Evolutionary conservation across 768 basidiomycete genomes (phyloP), one percentile per base, ranked within the genome.

Genomic region (Leccinum longicurvipes): DNA sequence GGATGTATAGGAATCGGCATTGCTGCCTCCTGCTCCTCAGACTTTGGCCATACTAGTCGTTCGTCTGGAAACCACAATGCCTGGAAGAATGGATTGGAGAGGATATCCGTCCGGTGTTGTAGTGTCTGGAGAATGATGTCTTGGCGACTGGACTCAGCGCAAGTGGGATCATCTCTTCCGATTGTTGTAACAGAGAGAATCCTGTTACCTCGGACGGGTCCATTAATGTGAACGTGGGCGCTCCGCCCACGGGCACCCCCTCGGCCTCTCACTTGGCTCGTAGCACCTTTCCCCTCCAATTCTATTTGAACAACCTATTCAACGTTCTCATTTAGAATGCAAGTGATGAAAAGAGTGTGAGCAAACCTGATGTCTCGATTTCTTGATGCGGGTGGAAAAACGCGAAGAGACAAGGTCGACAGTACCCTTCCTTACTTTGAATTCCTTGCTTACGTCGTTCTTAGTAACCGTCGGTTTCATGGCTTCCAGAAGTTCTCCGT

Each of bases 121-220:
- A 76, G 28, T 0, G 60, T 52, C 9, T 27, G 2, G 39, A 69
- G 67, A 14, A 74, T 55, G 42, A 71, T 31, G 6, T 19, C 47
- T 17, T 62, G 57, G 5, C 72, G 69, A 19, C 14, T 3, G 3
- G 60, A 50, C 51, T 89, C 85, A 3, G 88, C 85, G 17, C 60
- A 72, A 2, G 87, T 89, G 0, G 77, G 79, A 25, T 71, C 73
- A 51, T 79, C 83, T 27, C 75, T 78, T 3, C 85, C 86, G 42
- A 79, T 69, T 3, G 84, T 79, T 9, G 67, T 77, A 41, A 89
- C 73, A 4, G 68, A 66, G 17, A 62, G 15, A 49, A 71, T 56
- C 24, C 49, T 60, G 15, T 54, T 39, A 2, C 55, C 57, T 28
- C 44, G 21, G 21, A 74, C 21, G 1, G 61, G n/a, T 10, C 54